A percentile compares a stretch with the other conserved stretches of the same genome.
Conservation (phyloP, 228 moss, liverwort and hornwort genomes). For the Sphagnum fallax region DNA sequence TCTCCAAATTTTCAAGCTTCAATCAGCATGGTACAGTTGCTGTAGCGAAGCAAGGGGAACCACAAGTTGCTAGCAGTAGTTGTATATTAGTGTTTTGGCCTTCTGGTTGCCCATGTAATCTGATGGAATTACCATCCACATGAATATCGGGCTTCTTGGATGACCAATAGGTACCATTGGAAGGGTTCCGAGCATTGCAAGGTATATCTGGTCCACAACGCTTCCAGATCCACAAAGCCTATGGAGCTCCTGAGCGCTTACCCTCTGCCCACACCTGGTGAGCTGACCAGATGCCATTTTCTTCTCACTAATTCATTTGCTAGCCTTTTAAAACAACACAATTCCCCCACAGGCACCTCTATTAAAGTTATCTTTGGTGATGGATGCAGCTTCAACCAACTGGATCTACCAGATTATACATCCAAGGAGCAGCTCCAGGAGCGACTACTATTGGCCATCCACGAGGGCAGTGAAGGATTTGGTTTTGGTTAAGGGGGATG, state of each 20-base stretch:
- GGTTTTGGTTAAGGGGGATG: conserved; percentile 59
- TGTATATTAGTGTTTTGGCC: no score
- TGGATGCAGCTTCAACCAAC: conserved; percentile 78
- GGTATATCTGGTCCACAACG: conserved; percentile 98
- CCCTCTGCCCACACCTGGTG: conserved; percentile 98
- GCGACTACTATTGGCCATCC: conserved; percentile 85
- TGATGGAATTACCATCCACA: no score
- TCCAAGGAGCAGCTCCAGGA: conserved; percentile 81
- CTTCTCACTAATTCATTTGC: neutral
- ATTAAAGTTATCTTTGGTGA: neutral
- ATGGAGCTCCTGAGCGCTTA: conserved; percentile 85
- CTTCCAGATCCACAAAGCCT: conserved; percentile 96
- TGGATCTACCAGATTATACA: conserved; percentile 87
- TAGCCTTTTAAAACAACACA: neutral
- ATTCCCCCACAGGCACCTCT: no score
- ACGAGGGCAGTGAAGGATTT: conserved; percentile 91
- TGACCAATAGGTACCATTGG: conserved; percentile 65
- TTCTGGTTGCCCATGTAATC: no score
- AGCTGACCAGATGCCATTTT: conserved; percentile 1
- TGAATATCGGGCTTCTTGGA: no score
- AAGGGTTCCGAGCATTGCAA: conserved; percentile 97
- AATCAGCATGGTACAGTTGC: neutral
- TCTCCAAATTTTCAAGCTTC: no score
- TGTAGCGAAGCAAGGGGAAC: neutral
- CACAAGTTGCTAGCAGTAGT: no score